phyloP scores from a whole-genome alignment of 345 rosid species.

The Odontarrhena argentea region DNA sequence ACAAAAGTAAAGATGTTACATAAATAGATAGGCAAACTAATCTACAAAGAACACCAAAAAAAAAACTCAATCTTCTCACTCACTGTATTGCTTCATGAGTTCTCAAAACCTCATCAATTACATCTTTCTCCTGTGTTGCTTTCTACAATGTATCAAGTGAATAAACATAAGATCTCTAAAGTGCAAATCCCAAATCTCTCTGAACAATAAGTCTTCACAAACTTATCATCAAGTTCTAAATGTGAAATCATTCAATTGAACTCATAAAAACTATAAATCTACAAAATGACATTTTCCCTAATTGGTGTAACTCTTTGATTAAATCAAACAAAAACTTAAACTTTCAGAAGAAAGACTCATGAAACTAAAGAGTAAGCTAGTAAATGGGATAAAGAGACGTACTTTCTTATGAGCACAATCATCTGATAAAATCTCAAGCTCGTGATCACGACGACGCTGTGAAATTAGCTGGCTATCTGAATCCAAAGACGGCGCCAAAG shows the following conservation, averaged over 20 bases:
- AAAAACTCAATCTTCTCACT: constrained; percentile 37
- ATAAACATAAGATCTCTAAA: neutral
- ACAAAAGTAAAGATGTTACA: constrained; percentile 13
- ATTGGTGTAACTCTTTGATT: neutral
- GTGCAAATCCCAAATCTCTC: constrained; percentile 11
- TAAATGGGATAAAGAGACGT: neutral
- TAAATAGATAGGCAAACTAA: neutral
- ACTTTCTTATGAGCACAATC: constrained; percentile 65
- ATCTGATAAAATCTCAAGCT: constrained; percentile 58
- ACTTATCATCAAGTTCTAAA: neutral
- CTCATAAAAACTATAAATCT: neutral
- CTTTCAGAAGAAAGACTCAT: neutral
- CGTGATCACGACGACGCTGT: constrained; percentile 58
- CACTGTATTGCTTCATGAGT: constrained; percentile 86
- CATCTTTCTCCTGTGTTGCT: constrained; percentile 50
- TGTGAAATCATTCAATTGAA: neutral
- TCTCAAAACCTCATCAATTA: constrained; percentile 63
- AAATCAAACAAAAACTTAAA: neutral
- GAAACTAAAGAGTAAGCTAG: neutral
- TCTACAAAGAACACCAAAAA: neutral
- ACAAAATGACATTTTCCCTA: no score
- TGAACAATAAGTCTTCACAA: neutral
- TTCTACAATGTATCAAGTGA: constrained; percentile 27
- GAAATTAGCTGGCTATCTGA: constrained; percentile 57
- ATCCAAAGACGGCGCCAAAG: constrained; percentile 53